Evolutionary conservation across 108 stramenopile species (phyloP).

Genomic region (Fragilariopsis cylindrus): DNA sequence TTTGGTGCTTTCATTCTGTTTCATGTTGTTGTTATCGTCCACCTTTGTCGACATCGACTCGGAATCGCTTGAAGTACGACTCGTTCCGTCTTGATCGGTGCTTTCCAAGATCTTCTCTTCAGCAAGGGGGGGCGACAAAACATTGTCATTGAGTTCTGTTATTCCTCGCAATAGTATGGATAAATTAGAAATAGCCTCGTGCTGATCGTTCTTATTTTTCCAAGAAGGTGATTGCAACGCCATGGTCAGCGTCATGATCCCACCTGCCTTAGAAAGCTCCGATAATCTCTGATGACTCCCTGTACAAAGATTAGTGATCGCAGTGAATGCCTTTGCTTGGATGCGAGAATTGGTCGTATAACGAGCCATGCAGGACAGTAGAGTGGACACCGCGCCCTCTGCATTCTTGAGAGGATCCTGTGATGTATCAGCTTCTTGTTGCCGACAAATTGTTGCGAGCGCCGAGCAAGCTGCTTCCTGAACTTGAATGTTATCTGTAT

Average conservation of each 20-base stretch:
- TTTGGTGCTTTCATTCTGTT: background rate
- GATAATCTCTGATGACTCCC: slow-evolving; percentile 28
- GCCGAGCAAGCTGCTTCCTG: slow-evolving; percentile 64
- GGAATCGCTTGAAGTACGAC: slow-evolving; percentile 3
- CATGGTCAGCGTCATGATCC: slow-evolving; percentile 42
- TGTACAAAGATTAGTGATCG: slow-evolving; percentile 57
- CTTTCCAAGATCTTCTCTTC: background rate
- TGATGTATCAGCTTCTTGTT: slow-evolving; percentile 18
- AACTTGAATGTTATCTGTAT: slow-evolving; percentile 36
- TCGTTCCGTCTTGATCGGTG: slow-evolving; percentile 7
- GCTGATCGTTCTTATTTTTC: slow-evolving; percentile 37
- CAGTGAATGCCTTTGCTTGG: slow-evolving; percentile 58
- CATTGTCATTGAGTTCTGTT: slow-evolving; percentile 17
- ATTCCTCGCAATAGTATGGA: slow-evolving; percentile 33
- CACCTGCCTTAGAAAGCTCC: slow-evolving; percentile 40
- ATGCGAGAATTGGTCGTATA: slow-evolving; percentile 45
- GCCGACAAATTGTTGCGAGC: slow-evolving; percentile 46
- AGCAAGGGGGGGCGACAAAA: background rate
- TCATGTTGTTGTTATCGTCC: background rate
- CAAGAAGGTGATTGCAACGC: slow-evolving; percentile 47
- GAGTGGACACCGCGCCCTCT: slow-evolving; percentile 47
- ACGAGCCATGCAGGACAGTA: slow-evolving; percentile 51
- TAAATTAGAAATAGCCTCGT: slow-evolving; percentile 39
- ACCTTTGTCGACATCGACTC: slow-evolving; percentile 12
- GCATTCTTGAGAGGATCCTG: slow-evolving; percentile 26